Percentiles rank a stretch among this genome's conserved stretches.
These are phyloP conservation scores for Aspergillus cristatus DNA, from an alignment of 495 filamentous ascomycete genomes.

Conservation along the genomic window DNA sequence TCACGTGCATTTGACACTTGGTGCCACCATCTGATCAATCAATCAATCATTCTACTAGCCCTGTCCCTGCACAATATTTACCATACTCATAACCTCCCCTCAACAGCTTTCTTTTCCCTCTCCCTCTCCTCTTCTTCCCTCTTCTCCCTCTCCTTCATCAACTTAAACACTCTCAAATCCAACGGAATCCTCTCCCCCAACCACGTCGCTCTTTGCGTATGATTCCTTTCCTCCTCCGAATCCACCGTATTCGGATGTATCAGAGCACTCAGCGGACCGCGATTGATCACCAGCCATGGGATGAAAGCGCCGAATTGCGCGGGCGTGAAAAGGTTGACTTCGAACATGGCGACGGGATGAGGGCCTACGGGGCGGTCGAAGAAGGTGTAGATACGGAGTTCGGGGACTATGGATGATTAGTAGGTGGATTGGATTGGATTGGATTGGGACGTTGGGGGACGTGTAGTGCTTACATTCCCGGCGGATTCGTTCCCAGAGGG, in stretches of 20 bases:
- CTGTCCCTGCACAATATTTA: too few relatives aligned
- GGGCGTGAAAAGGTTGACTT: conserved; percentile 80
- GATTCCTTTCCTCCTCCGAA: conserved; percentile 50
- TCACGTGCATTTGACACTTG: too few relatives aligned
- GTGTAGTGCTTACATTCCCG: conserved; percentile 55
- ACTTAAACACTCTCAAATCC: conserved; percentile 53
- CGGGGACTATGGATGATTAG: conserved; percentile 50
- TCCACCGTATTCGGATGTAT: conserved; percentile 71
- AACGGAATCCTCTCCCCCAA: conserved; percentile 66
- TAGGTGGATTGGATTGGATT: too few relatives aligned
- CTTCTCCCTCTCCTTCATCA: conserved; percentile 24
- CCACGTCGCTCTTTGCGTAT: conserved; percentile 78
- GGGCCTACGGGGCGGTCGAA: conserved; percentile 74
- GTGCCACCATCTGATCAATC: too few relatives aligned
- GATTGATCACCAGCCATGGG: conserved; percentile 73
- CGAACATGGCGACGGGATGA: conserved; percentile 79
- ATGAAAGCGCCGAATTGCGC: conserved; percentile 84
- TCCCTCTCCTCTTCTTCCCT: conserved; percentile 11
- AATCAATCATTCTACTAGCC: too few relatives aligned
- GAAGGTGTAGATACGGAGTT: conserved; percentile 71
- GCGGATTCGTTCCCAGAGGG: conserved; percentile 69
- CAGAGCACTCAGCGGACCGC: conserved; percentile 70
- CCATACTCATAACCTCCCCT: conserved; percentile 2
- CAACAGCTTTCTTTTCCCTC: conserved; percentile 2
- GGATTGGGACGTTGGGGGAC: too few relatives aligned